Conservation (phyloP, 345 rosid species). For the Camelina neglecta region DNA sequence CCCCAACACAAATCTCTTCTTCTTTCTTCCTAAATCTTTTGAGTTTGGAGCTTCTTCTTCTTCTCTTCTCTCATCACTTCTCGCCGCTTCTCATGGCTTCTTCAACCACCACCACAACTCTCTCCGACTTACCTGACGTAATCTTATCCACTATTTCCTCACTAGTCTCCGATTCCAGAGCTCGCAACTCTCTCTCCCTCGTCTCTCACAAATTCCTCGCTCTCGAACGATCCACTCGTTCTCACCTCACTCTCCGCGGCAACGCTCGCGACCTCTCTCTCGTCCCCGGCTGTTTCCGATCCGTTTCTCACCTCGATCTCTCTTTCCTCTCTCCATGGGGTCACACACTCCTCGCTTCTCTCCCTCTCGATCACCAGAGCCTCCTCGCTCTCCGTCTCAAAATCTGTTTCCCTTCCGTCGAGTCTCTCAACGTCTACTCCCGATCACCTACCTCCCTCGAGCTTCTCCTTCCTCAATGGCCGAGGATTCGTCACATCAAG, state of each 20-base stretch:
- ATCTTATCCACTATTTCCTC: constrained; percentile 61
- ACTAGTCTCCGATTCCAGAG: constrained; percentile 60
- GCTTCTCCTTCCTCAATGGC: constrained; percentile 74
- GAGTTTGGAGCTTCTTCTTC: too few species aligned
- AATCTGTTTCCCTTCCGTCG: constrained; percentile 58
- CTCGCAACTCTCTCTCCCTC: constrained; percentile 77
- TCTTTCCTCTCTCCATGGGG: constrained; percentile 94
- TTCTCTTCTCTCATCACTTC: not conserved
- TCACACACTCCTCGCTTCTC: constrained; percentile 53
- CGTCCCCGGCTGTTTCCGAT: constrained; percentile 69
- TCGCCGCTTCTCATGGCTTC: constrained; percentile 36
- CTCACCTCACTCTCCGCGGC: constrained; percentile 84
- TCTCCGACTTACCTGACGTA: constrained; percentile 75
- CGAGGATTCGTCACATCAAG: constrained; percentile 55
- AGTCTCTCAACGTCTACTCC: constrained; percentile 59
- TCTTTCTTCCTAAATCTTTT: not conserved
- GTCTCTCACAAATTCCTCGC: constrained; percentile 67
- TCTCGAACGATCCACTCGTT: constrained; percentile 77
- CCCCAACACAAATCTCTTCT: constrained; percentile 37
- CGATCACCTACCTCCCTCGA: constrained; percentile 61
- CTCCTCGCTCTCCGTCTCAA: constrained; percentile 63
- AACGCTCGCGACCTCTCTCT: constrained; percentile 68
- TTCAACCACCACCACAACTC: constrained; percentile 24
- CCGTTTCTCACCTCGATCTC: constrained; percentile 72
- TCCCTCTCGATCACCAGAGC: constrained; percentile 50